Base-by-base conservation (phyloP, 1,139 yeast genomes). In the Yamadazyma dushanensis region DNA sequence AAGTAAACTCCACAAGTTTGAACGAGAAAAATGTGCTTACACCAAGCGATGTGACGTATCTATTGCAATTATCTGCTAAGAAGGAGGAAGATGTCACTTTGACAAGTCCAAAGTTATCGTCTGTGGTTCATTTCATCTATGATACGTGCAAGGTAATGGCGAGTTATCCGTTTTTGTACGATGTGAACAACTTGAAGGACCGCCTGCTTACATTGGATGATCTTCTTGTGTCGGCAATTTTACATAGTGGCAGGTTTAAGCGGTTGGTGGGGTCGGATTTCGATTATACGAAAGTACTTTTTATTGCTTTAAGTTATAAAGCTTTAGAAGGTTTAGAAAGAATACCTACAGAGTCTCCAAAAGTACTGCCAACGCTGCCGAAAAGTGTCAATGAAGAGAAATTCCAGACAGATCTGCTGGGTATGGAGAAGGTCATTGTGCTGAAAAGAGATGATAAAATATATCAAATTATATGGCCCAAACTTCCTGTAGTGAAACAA, bases 121-220 rank as follows among this genome's bases (percentile, higher is more conserved):
- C 31, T 13, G 45, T 45, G 6, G 25, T 57, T 3, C 41, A 41
- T 14, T 13, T 54, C 4, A 32, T 66, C 3, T 56, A 56, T 35
- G 48, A 56, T 4, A 49, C 61, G 1, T 51, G 61, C 35, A 53
- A 46, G 35, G 52, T 55, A 1, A 26, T 66, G 16, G 70, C 71
- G 0, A 35, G 43, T 3, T 54, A 57, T 32, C 75, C 73, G 1
- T 64, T 64, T 42, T 30, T 61, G 2, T 48, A 47, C 15, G 57
- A 53, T 17, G 36, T 41, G 1, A 21, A 23, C 8, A 35, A 33
- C 2, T n/a, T 5, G n/a, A 4, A 8, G 5, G 14, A 7, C 0
- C 44, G 34, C 15, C 37, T 34, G 6, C 42, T 66, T 14, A 51
- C 58, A 0, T 20, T 58, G 5, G 51, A 51, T 18, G 57, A 56